A percentile compares a stretch with the other conserved stretches of the same genome.
These are phyloP conservation scores for Cladophialophora yegresii DNA, from an alignment of 2,329 filamentous ascomycete genomes.

Conservation along the genomic window DNA sequence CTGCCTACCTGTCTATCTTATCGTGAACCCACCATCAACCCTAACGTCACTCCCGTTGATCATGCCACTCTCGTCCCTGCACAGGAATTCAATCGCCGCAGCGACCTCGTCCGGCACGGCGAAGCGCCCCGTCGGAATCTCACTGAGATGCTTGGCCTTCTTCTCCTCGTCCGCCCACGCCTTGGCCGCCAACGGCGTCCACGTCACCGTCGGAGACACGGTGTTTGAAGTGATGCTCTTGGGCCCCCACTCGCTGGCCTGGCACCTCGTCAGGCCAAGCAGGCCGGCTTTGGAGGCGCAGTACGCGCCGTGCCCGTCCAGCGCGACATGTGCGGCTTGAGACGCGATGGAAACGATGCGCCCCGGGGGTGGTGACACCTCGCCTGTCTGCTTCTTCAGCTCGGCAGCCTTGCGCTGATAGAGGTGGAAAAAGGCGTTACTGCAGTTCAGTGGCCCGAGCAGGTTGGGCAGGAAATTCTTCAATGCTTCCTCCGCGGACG, in stretches of 20 bases:
- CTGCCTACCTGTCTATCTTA: constrained; percentile 28
- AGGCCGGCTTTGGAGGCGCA: constrained; percentile 53
- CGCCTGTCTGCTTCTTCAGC: constrained; percentile 7
- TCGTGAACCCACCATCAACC: constrained; percentile 47
- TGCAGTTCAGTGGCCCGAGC: constrained; percentile 50
- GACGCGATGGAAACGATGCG: constrained; percentile 52
- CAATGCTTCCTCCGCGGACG: constrained; percentile 48
- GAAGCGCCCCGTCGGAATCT: constrained; percentile 46
- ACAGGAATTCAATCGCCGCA: constrained; percentile 45
- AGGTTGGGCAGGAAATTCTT: constrained; percentile 51
- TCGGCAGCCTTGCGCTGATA: constrained; percentile 38
- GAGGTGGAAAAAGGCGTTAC: constrained; percentile 49
- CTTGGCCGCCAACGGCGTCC: constrained; percentile 51
- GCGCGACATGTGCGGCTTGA: constrained; percentile 52
- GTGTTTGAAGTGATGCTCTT: constrained; percentile 52
- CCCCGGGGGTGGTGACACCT: constrained; percentile 41
- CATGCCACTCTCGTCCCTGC: constrained; percentile 47
- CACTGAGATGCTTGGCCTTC: constrained; percentile 42
- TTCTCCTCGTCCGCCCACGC: constrained; percentile 45
- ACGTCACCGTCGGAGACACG: constrained; percentile 51
- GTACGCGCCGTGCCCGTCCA: constrained; percentile 51
- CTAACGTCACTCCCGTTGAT: constrained; percentile 47
- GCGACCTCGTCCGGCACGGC: constrained; percentile 46
- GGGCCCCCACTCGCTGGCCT: constrained; percentile 52
- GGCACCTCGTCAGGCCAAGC: constrained; percentile 48